Percentiles rank a stretch among this genome's conserved stretches.
Evolutionary conservation across 768 basidiomycete species (phyloP).

Genomic region (Hericium alpestre): DNA sequence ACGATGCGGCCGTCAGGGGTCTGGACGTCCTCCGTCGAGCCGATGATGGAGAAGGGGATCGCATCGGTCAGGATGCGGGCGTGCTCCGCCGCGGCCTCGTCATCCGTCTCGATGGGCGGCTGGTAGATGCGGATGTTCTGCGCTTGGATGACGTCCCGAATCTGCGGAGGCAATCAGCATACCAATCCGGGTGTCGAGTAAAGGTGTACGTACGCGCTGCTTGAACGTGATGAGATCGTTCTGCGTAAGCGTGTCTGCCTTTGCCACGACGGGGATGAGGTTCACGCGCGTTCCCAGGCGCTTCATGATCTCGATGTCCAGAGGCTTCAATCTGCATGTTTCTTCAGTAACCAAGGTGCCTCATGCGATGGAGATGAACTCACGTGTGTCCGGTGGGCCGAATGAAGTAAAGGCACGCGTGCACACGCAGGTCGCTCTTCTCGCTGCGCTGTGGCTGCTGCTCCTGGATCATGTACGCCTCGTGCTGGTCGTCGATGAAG

Average conservation of each 20-base stretch:
- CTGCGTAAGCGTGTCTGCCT: constrained; percentile 95
- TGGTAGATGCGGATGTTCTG: constrained; percentile 94
- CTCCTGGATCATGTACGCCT: constrained; percentile 94
- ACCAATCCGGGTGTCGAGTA: constrained; percentile 6
- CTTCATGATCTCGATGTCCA: constrained; percentile 99
- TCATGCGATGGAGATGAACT: constrained; percentile 24
- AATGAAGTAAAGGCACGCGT: constrained; percentile 96
- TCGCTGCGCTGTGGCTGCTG: constrained; percentile 94
- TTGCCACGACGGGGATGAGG: constrained; percentile 93
- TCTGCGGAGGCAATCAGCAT: constrained; percentile 29
- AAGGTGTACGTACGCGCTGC: constrained; percentile 55
- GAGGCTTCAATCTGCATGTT: constrained; percentile 68
- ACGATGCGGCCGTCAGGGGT: constrained; percentile 86
- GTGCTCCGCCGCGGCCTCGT: constrained; percentile 78
- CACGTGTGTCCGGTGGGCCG: constrained; percentile 94
- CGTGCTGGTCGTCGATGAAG: constrained; percentile 94
- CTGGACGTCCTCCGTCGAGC: constrained; percentile 88
- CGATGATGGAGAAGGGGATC: constrained; percentile 98
- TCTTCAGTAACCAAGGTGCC: neutral
- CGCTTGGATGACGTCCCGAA: constrained; percentile 81
- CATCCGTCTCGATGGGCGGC: constrained; percentile 84
- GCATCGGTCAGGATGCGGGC: constrained; percentile 80
- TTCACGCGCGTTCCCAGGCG: constrained; percentile 96
- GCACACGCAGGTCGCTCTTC: constrained; percentile 91
- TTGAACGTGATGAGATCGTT: constrained; percentile 88